phyloP scores from a whole-genome alignment of 148 eudicot genomes.

The Chenopodium suecicum region DNA sequence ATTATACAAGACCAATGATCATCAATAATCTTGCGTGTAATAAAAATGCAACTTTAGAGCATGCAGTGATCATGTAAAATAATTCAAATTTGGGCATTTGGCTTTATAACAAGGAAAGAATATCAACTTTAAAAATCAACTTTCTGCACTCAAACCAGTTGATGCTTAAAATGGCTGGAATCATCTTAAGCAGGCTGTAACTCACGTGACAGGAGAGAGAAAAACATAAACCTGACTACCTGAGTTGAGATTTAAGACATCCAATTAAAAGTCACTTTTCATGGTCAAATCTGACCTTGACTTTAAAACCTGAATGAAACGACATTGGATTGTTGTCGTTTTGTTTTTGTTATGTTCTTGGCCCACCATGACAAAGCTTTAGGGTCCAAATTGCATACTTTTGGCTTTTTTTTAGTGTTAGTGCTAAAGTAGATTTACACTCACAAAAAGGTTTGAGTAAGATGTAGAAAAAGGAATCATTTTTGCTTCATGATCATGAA shows the following conservation, averaged over 20 bases:
- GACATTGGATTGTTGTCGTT: conserved; percentile 9
- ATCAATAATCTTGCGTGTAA: background rate
- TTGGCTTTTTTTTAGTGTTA: background rate
- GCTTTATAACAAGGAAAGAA: conserved; percentile 14
- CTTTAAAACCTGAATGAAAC: background rate
- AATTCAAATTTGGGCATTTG: background rate
- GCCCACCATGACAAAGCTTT: background rate
- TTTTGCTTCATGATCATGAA: conserved; percentile 8
- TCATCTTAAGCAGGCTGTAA: conserved; percentile 18
- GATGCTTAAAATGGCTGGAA: conserved; percentile 20
- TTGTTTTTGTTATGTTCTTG: background rate
- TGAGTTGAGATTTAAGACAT: conserved; percentile 11
- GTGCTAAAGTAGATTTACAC: background rate
- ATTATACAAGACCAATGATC: background rate
- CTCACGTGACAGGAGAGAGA: conserved; percentile 26
- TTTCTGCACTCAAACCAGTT: conserved; percentile 11
- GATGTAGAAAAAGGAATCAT: conserved; percentile 17
- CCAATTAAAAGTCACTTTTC: conserved; percentile 19
- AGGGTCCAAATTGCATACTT: conserved; percentile 7
- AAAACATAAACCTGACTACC: background rate
- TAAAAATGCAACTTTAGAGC: background rate
- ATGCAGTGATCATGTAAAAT: background rate
- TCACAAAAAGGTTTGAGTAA: background rate
- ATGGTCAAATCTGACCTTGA: background rate
- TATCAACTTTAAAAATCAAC: conserved; percentile 20